These are phyloP conservation scores for Phyllosticta citribraziliensis DNA, from an alignment of 2,329 filamentous ascomycete species.

Conservation along the genomic window DNA sequence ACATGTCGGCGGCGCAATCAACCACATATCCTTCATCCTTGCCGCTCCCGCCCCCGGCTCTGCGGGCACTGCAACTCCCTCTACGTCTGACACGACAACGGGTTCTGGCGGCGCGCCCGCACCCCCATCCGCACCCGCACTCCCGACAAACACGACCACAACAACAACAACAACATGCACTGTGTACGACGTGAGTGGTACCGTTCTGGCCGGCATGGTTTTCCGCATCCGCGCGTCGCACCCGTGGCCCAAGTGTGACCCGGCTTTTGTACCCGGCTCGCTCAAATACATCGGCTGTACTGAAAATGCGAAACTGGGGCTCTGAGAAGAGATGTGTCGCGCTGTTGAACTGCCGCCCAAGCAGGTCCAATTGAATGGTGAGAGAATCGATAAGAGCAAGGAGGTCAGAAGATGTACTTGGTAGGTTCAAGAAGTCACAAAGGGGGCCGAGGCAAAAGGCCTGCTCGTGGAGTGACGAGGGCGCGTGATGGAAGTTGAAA, in stretches of 20 bases:
- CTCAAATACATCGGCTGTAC: not conserved
- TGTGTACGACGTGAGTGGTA: not conserved
- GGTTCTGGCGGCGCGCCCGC: too few species aligned
- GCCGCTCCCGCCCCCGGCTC: too few species aligned
- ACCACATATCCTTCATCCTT: not conserved
- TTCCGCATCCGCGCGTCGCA: not conserved
- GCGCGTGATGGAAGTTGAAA: too few species aligned
- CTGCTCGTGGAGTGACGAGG: not conserved
- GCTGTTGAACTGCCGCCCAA: not conserved
- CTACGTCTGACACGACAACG: not conserved
- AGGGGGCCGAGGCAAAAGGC: not conserved
- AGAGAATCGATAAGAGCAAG: not conserved
- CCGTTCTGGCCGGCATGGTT: not conserved
- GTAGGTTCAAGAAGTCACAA: not conserved
- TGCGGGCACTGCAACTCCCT: not conserved
- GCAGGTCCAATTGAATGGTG: not conserved
- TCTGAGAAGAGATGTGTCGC: not conserved
- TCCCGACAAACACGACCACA: too few species aligned
- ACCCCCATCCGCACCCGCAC: too few species aligned
- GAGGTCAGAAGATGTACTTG: not conserved
- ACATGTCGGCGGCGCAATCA: not conserved
- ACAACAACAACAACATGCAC: not conserved
- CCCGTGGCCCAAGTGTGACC: not conserved
- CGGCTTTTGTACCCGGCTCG: not conserved
- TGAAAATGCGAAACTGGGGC: not conserved